Conservation (phyloP, 495 filamentous ascomycete species). For the Aspergillus sparsus region DNA sequence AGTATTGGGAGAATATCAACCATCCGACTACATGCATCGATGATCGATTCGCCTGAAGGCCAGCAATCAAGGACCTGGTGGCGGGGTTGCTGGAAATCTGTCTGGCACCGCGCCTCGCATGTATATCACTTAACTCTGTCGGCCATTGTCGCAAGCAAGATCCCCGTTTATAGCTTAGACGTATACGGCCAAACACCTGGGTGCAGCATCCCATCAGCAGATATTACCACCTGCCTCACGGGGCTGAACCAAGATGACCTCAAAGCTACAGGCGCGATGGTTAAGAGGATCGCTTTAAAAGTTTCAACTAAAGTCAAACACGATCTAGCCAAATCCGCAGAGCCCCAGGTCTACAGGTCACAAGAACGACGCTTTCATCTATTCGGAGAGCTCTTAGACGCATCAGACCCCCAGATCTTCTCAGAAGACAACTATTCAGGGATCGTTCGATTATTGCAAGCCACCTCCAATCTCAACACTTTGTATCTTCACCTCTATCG, state of each 20-base stretch:
- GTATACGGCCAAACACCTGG: conserved; percentile 1
- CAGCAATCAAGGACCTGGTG: neutral
- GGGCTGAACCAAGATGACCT: conserved; percentile 1
- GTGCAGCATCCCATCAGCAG: conserved; percentile 1
- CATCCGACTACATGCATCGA: neutral
- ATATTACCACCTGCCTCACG: neutral
- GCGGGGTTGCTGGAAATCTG: neutral
- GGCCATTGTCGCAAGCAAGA: neutral
- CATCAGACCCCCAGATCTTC: neutral
- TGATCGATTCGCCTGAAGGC: neutral
- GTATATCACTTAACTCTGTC: neutral
- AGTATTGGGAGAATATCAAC: neutral
- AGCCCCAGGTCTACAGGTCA: neutral
- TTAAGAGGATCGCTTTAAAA: conserved; percentile 2
- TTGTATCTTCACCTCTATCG: conserved; percentile 4
- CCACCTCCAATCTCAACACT: conserved; percentile 4
- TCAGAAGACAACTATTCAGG: conserved; percentile 2
- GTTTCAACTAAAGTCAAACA: neutral
- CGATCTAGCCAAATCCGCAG: neutral
- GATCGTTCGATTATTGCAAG: neutral
- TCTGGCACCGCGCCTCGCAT: conserved; percentile 2
- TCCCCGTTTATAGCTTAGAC: neutral
- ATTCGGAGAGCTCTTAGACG: neutral
- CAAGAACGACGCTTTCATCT: neutral
- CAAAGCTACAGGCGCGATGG: neutral